A percentile compares a stretch with the other conserved stretches of the same genome.
phyloP scores from a whole-genome alignment of 306 rosid genomes.

The Dalbergia cultrata region DNA sequence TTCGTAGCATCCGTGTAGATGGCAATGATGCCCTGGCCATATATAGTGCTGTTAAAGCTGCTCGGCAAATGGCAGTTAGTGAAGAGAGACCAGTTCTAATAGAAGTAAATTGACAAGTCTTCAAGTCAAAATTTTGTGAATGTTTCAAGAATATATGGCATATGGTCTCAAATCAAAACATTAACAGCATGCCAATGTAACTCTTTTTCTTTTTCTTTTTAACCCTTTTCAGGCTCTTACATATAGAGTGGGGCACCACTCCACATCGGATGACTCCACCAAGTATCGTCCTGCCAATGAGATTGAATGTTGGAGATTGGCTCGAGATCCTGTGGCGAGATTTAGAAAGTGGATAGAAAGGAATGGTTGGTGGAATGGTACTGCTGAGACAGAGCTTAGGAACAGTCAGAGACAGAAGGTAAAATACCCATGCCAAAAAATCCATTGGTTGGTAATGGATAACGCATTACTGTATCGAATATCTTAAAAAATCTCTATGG shows the following conservation, averaged over 20 bases:
- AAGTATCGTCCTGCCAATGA: slow-evolving; percentile 82
- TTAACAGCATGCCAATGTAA: slow-evolving; percentile 35
- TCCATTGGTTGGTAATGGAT: slow-evolving; percentile 2
- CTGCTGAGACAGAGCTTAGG: slow-evolving; percentile 72
- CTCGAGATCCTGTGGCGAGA: slow-evolving; percentile 79
- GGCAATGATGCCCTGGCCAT: slow-evolving; percentile 94
- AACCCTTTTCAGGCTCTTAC: slow-evolving; percentile 74
- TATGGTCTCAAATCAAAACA: slow-evolving; percentile 19
- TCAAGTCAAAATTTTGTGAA: slow-evolving; percentile 12
- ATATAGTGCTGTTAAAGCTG: slow-evolving; percentile 76
- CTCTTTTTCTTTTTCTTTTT: slow-evolving; percentile 19
- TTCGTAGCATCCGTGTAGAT: slow-evolving; percentile 89
- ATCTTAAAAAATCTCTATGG: neutral
- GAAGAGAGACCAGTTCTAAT: slow-evolving; percentile 84
- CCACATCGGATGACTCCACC: slow-evolving; percentile 97
- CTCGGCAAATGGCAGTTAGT: slow-evolving; percentile 82
- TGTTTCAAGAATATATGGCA: slow-evolving; percentile 10
- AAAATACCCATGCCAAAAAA: slow-evolving; percentile 41
- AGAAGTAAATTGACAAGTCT: slow-evolving; percentile 64
- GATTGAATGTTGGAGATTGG: slow-evolving; percentile 82
- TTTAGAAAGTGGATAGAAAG: slow-evolving; percentile 93
- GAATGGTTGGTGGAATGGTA: slow-evolving; percentile 83
- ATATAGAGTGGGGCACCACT: slow-evolving; percentile 94
- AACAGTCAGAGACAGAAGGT: slow-evolving; percentile 72
- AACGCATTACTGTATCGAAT: neutral